phyloP scores from a whole-genome alignment of 768 basidiomycete genomes.

The Leccinum sublutescens region DNA sequence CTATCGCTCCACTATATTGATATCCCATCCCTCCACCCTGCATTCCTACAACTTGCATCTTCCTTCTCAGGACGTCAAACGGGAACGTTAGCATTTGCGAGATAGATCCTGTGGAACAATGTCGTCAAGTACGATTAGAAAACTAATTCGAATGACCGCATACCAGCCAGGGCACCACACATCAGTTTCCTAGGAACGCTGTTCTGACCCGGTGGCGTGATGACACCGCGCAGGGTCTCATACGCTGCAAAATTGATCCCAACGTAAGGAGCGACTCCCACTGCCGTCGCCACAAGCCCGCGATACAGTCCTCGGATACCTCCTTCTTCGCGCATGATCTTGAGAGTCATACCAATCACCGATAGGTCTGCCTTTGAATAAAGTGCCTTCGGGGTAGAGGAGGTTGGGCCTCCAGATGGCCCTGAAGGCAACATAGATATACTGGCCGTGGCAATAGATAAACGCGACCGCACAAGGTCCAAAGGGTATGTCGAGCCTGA shows the following conservation, averaged over 20 bases:
- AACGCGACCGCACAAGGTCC: slow-evolving; percentile 87
- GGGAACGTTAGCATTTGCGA: slow-evolving; percentile 96
- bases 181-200: slow-evolving; percentile 65
- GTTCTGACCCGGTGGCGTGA: slow-evolving; percentile 81
- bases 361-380: slow-evolving; percentile 58
- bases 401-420: slow-evolving; percentile 38
- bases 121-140: slow-evolving; percentile 5
- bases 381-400: slow-evolving; percentile 27
- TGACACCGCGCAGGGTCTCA: slow-evolving; percentile 70
- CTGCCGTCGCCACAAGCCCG: slow-evolving; percentile 78
- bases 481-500: slow-evolving; percentile 86
- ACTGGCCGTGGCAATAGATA: slow-evolving; percentile 93
- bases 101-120: slow-evolving; percentile 59
- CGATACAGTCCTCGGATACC: slow-evolving; percentile 85
- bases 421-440: slow-evolving; percentile 38
- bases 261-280: slow-evolving; percentile 88
- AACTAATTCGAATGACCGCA: slow-evolving; percentile 14
- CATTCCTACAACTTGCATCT: slow-evolving; percentile 95
- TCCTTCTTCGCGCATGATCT: slow-evolving; percentile 90
- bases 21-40: slow-evolving; percentile 51
- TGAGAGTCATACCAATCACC: slow-evolving; percentile 86
- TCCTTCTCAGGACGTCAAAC: slow-evolving; percentile 89
- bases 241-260: slow-evolving; percentile 95
- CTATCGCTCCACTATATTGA: slow-evolving; percentile 78
- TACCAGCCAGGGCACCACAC: slow-evolving; percentile 88